Percentiles rank a stretch among this genome's conserved stretches.
Evolutionary conservation across 169 alveolate species (phyloP).

Genomic region (Plasmodium inui): DNA sequence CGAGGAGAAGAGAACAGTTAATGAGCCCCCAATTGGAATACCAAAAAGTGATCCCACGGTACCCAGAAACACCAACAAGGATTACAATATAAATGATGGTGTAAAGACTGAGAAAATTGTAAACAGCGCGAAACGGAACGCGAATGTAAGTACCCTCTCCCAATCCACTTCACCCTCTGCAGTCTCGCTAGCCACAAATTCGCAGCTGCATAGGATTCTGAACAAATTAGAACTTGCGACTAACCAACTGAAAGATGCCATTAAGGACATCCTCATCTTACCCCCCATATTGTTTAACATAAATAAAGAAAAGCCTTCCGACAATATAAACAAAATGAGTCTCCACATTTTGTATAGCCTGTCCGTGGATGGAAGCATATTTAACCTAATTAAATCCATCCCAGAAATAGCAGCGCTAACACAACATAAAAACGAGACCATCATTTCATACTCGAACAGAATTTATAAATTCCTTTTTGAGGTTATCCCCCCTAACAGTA

Average conservation of each 20-base stretch:
- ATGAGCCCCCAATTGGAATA: background rate
- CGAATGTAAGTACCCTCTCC: slow-evolving; percentile 5
- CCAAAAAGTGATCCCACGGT: background rate
- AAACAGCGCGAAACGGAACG: background rate
- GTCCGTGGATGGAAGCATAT: slow-evolving; percentile 69
- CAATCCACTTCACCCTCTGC: background rate
- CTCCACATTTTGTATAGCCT: slow-evolving; percentile 69
- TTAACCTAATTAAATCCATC: slow-evolving; percentile 64
- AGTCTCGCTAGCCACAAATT: slow-evolving; percentile 1
- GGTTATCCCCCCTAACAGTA: background rate
- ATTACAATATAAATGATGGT: background rate
- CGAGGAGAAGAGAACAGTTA: background rate
- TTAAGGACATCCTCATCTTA: slow-evolving; percentile 55
- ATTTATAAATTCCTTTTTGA: slow-evolving; percentile 68
- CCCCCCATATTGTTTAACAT: slow-evolving; percentile 74
- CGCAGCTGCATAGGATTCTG: slow-evolving; percentile 37
- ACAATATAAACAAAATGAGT: slow-evolving; percentile 49
- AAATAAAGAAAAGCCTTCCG: slow-evolving; percentile 25
- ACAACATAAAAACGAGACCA: slow-evolving; percentile 66
- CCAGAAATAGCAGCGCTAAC: slow-evolving; percentile 71
- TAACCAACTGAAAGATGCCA: slow-evolving; percentile 64
- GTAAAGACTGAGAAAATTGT: slow-evolving; percentile 3
- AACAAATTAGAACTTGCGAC: slow-evolving; percentile 73
- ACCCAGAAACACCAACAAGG: background rate
- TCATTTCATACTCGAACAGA: slow-evolving; percentile 49